Evolutionary conservation across 768 basidiomycete genomes (phyloP).

Genomic region (Sarcodon aspratus): DNA sequence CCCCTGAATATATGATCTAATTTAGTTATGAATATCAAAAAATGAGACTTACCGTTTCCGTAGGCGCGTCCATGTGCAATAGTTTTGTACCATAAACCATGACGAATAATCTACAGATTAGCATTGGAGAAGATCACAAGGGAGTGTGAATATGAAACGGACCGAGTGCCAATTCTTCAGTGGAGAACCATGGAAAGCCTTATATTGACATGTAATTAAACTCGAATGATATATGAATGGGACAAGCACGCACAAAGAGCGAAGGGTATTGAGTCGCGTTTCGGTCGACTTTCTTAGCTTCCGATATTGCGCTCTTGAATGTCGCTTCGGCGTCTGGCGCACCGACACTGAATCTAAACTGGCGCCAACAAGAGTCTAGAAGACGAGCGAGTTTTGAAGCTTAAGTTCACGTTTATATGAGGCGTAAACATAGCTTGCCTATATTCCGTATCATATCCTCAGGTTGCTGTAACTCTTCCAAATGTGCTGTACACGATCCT

Average conservation of each 20-base stretch:
- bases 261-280: constrained; percentile 34
- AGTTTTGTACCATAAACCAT: constrained; percentile 55
- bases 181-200: constrained; percentile 65
- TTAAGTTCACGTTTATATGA: too few species aligned
- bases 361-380: constrained; percentile 38
- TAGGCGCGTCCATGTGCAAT: constrained; percentile 48
- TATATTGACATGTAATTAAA: neutral
- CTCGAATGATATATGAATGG: neutral
- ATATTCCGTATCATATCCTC: constrained; percentile 46
- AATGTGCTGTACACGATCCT: constrained; percentile 60
- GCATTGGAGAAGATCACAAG: neutral
- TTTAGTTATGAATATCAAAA: neutral
- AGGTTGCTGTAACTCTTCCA: constrained; percentile 46
- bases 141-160: neutral
- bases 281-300: constrained; percentile 22
- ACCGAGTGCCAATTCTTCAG: constrained; percentile 61
- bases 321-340: constrained; percentile 63
- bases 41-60: constrained; percentile 38
- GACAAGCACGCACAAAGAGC: constrained; percentile 15
- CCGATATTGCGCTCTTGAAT: constrained; percentile 33
- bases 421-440: constrained; percentile 19
- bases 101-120: constrained; percentile 46
- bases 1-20: constrained; percentile 28
- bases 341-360: constrained; percentile 63
- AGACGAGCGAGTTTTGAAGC: neutral